Conservation (phyloP, 805 yeast species). For the Hanseniaspora nectarophila region DNA sequence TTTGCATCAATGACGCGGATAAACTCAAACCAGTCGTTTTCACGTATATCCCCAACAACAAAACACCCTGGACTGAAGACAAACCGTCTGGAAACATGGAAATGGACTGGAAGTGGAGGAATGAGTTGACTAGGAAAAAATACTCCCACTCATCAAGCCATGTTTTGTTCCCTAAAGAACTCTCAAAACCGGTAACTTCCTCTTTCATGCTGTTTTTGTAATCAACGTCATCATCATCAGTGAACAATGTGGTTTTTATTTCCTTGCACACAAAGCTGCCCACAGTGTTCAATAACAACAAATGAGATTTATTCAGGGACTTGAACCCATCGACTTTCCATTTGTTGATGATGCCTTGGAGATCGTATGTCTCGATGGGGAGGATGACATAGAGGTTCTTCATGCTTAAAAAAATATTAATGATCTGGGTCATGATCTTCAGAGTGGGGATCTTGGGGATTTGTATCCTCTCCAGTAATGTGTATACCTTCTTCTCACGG, state of each 20-base stretch:
- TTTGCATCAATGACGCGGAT: conserved; percentile 15
- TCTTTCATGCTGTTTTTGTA: not conserved
- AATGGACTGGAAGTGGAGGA: conserved; percentile 16
- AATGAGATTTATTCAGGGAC: conserved; percentile 12
- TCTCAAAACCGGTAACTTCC: conserved; percentile 1
- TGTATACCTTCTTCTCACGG: not conserved
- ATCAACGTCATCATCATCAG: too few species aligned
- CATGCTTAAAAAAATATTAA: not conserved
- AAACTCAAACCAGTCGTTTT: conserved; percentile 14
- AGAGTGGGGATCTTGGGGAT: not conserved
- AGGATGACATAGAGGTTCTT: not conserved
- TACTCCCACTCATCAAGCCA: conserved; percentile 15
- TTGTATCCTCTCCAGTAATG: conserved; percentile 1
- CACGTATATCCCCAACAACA: conserved; percentile 12
- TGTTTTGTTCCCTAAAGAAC: not conserved
- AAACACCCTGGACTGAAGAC: conserved; percentile 17
- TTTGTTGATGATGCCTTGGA: conserved; percentile 10
- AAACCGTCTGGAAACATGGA: conserved; percentile 17
- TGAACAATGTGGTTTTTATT: not conserved
- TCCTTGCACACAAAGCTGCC: conserved; percentile 7
- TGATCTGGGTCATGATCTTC: conserved; percentile 2
- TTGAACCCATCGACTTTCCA: conserved; percentile 14
- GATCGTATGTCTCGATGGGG: conserved; percentile 12
- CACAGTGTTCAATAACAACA: conserved; percentile 1
- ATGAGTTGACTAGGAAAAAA: conserved; percentile 16